Percentiles rank a stretch among this genome's conserved stretches.
Conservation (phyloP, 1,284 basidiomycete genomes). For the Nidula niveotomentosa region DNA sequence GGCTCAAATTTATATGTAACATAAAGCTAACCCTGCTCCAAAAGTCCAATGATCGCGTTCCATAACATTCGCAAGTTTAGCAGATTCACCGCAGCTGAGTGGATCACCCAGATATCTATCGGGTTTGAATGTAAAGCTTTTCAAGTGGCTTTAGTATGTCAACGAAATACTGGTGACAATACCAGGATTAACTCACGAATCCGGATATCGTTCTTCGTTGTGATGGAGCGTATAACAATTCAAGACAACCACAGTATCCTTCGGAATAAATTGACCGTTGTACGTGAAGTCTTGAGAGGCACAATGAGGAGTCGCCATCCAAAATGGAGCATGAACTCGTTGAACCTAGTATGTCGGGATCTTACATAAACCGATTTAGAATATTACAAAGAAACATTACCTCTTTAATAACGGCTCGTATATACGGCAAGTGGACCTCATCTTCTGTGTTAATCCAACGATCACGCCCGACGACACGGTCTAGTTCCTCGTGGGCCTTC, state of each 20-base stretch:
- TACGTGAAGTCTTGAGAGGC: slow-evolving; percentile 37
- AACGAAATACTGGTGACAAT: background rate
- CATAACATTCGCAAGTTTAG: slow-evolving; percentile 35
- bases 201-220: slow-evolving; percentile 32
- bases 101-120: slow-evolving; percentile 12
- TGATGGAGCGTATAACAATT: slow-evolving; percentile 39
- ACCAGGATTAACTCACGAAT: slow-evolving; percentile 22
- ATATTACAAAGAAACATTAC: slow-evolving; percentile 5
- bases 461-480: slow-evolving; percentile 26
- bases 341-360: slow-evolving; percentile 18
- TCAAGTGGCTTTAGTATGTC: slow-evolving; percentile 10
- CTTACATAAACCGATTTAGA: background rate
- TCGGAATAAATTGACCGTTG: slow-evolving; percentile 36
- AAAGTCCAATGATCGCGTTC: slow-evolving; percentile 41
- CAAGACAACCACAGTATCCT: slow-evolving; percentile 34
- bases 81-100: slow-evolving; percentile 25
- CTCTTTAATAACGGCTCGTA: slow-evolving; percentile 34
- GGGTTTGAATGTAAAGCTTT: slow-evolving; percentile 23
- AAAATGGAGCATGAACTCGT: slow-evolving; percentile 36
- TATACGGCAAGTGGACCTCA: slow-evolving; percentile 31
- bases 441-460: slow-evolving; percentile 29
- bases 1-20: background rate
- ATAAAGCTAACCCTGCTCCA: background rate
- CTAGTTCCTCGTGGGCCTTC: slow-evolving; percentile 10
- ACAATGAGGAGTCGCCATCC: slow-evolving; percentile 37